These are phyloP conservation scores for Blastocystis sp. DNA, from an alignment of 352 stramenopile genomes.

Conservation along the genomic window DNA sequence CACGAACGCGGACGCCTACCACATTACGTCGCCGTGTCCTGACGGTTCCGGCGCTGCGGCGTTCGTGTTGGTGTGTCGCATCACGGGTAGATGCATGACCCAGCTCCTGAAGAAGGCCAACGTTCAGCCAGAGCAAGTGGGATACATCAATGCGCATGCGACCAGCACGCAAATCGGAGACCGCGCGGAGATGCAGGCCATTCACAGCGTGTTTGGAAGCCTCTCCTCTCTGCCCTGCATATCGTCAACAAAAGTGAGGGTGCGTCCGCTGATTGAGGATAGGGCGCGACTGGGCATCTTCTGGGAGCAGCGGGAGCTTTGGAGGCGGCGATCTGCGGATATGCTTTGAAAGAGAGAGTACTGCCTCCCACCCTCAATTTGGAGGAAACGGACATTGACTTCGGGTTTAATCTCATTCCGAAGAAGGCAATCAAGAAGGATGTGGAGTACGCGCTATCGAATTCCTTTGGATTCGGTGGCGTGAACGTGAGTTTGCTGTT, in stretches of 20 bases:
- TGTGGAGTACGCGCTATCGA: conserved; percentile 82
- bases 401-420: conserved; percentile 72
- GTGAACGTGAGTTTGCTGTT: conserved; percentile 80
- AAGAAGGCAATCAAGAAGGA: conserved; percentile 75
- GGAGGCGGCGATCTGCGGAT: conserved; percentile 77
- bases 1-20: conserved; percentile 85
- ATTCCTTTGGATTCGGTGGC: conserved; percentile 95
- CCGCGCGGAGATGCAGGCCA: conserved; percentile 85
- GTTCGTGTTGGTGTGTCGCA: background rate
- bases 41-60: conserved; percentile 77
- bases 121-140: conserved; percentile 81
- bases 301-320: conserved; percentile 90
- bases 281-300: conserved; percentile 83
- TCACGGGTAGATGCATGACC: conserved; percentile 79
- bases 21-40: conserved; percentile 80
- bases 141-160: conserved; percentile 95
- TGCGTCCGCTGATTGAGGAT: background rate
- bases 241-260: conserved; percentile 80
- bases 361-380: conserved; percentile 91
- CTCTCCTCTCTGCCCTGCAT: conserved; percentile 76
- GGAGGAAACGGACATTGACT: conserved; percentile 77
- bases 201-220: conserved; percentile 81
- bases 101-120: conserved; percentile 81
- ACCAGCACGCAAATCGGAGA: conserved; percentile 95
- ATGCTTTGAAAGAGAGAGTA: conserved; percentile 73